Percentiles rank a stretch among this genome's conserved stretches.
Evolutionary conservation across 2,329 filamentous ascomycete genomes (phyloP).

Genomic region (Nannizzia gypsea): DNA sequence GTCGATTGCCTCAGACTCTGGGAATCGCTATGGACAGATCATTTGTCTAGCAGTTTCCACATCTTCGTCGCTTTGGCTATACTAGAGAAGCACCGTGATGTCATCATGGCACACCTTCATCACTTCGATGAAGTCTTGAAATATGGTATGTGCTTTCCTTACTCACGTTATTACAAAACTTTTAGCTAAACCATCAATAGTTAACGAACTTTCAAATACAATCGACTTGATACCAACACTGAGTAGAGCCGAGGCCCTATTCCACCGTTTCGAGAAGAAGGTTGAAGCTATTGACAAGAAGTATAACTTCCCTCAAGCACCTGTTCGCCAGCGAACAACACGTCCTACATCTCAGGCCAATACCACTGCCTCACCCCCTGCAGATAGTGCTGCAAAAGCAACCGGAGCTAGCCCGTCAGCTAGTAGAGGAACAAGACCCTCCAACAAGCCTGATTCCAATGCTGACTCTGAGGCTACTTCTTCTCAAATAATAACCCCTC

Average conservation of each 20-base stretch:
- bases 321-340: conserved; percentile 17
- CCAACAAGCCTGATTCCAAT: neutral
- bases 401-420: neutral
- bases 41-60: conserved; percentile 77
- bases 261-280: conserved; percentile 73
- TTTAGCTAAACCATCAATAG: conserved; percentile 34
- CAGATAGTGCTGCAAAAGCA: neutral
- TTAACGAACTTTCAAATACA: conserved; percentile 87
- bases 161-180: neutral
- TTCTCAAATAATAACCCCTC: conserved; percentile 34
- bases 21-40: conserved; percentile 94
- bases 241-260: conserved; percentile 77
- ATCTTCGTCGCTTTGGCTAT: conserved; percentile 90
- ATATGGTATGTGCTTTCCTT: conserved; percentile 54
- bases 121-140: conserved; percentile 97
- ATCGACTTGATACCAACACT: conserved; percentile 84
- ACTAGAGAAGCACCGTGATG: conserved; percentile 85
- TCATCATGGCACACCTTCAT: conserved; percentile 88
- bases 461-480: conserved; percentile 17
- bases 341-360: conserved; percentile 3
- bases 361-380: neutral
- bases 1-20: conserved; percentile 73
- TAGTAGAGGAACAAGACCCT: neutral
- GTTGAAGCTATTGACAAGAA: conserved; percentile 91
- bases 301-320: conserved; percentile 60